A percentile compares a stretch with the other conserved stretches of the same genome.
phyloP scores from a whole-genome alignment of 768 basidiomycete genomes.

The Leccinum boreale region DNA sequence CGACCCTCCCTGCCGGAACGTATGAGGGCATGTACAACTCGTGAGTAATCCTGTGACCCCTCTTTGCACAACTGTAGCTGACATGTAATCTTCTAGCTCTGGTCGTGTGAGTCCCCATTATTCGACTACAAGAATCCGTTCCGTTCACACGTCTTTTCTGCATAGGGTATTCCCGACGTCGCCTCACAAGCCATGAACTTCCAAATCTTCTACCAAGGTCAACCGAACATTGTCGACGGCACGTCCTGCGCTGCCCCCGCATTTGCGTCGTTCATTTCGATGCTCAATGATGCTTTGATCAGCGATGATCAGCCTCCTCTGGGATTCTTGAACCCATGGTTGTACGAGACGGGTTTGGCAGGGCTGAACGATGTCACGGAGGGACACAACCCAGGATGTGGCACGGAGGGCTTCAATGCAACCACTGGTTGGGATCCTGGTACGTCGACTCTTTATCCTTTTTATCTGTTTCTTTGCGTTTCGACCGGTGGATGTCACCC shows the following conservation, averaged over 20 bases:
- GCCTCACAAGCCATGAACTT: conserved; percentile 54
- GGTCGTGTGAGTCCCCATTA: conserved; percentile 36
- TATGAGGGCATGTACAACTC: conserved; percentile 61
- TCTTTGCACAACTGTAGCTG: neutral
- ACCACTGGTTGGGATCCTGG: conserved; percentile 61
- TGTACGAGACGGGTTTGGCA: conserved; percentile 39
- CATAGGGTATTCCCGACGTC: conserved; percentile 60
- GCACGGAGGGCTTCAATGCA: conserved; percentile 22
- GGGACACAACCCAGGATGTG: conserved; percentile 59
- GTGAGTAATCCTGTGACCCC: conserved; percentile 31
- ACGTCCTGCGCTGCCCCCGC: conserved; percentile 52
- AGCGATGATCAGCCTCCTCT: conserved; percentile 39
- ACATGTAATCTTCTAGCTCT: neutral
- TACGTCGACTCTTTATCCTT: conserved; percentile 23
- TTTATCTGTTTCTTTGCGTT: neutral
- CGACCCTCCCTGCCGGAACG: conserved; percentile 8
- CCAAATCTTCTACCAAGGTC: conserved; percentile 44
- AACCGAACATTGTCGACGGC: conserved; percentile 43
- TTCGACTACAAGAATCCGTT: neutral
- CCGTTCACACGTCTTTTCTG: neutral
- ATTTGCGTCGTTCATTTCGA: conserved; percentile 34
- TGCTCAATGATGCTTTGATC: conserved; percentile 63
- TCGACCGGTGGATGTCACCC: neutral
- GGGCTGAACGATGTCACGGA: conserved; percentile 55
- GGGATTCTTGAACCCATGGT: conserved; percentile 59